Evolutionary conservation across 352 stramenopile genomes (phyloP), one percentile per base, ranked within the genome.

Genomic region (Globisporangium solare): DNA sequence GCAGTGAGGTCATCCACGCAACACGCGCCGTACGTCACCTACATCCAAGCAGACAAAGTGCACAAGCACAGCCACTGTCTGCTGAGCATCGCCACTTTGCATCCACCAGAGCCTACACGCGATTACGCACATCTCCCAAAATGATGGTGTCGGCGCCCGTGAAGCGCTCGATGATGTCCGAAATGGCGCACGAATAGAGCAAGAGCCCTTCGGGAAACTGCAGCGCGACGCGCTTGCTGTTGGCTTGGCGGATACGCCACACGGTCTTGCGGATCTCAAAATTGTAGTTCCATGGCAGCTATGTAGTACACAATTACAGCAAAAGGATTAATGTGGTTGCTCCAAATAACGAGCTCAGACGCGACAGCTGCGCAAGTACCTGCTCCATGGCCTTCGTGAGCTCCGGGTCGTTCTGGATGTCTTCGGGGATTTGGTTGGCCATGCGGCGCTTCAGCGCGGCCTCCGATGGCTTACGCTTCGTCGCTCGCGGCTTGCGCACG

Each of bases 151-250:
- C 73, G 17, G 88, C 84, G 61, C 88, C 77, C 0, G 89, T 86
- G 63, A 99, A 99, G 43, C 94, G 84, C 68, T 98, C 82, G 45
- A 99, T 92, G 58, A 99, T 99, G 74, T 99, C 97, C 6, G 96
- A 96, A 51, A 99, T 96, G 21, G 97, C 86, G 53, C 95, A 99
- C 18, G 96, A 86, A 54, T 99, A 99, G 51, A 99, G 89, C 20
- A 99, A 73, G 24, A 99, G 66, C 2, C 97, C 97, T 76, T 99
- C 97, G 2, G 97, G 97, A 65, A 99, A 98, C 74, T 99, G 97
- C 55, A 99, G 79, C 42, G 97, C 96, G 39, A 99, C 93, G 52
- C 87, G 79, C 63, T 89, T 94, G 53, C 86, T 89, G 57, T 82
- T 66, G 37, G 88, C 74, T 62, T 97, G 86, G 47, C 92, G 81